phyloP scores from a whole-genome alignment of 176 grass and related monocot species.

The Musa schizocarpa region DNA sequence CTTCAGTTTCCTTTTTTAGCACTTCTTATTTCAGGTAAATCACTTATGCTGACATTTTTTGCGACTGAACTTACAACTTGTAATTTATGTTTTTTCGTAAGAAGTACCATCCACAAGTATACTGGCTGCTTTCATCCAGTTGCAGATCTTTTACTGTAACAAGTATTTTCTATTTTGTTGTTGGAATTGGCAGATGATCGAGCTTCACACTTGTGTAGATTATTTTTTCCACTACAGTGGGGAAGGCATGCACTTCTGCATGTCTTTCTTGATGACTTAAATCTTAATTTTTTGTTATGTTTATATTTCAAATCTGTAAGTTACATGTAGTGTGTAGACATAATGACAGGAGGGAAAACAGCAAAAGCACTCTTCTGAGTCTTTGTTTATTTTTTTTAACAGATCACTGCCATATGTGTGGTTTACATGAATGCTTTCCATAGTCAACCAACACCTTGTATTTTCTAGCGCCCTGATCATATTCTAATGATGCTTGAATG shows the following conservation, averaged over 20 bases:
- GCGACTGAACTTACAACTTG: neutral
- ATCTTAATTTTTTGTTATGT: neutral
- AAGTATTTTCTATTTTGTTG: no score
- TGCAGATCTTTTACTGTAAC: no score
- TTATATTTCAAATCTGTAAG: neutral
- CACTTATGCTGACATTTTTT: slow-evolving; percentile 7
- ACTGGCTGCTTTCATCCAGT: neutral
- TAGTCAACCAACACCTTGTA: no score
- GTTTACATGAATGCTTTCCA: no score
- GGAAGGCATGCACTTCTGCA: neutral
- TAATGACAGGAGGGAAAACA: neutral
- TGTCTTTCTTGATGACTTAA: neutral
- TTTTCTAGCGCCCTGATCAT: neutral
- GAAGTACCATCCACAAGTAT: neutral
- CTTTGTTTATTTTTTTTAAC: neutral
- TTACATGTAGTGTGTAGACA: neutral
- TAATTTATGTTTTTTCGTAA: neutral
- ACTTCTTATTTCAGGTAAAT: slow-evolving; percentile 96
- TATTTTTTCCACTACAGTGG: no score
- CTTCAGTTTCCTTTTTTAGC: slow-evolving; percentile 85
- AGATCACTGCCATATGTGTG: neutral
- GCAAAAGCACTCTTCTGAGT: neutral
- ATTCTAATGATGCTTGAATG: neutral
- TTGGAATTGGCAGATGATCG: no score
- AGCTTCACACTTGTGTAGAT: no score